Percentiles rank a stretch among this genome's conserved stretches.
These are phyloP conservation scores for Prorocentrum cordatum DNA, from an alignment of 169 alveolate species.

Conservation along the genomic window DNA sequence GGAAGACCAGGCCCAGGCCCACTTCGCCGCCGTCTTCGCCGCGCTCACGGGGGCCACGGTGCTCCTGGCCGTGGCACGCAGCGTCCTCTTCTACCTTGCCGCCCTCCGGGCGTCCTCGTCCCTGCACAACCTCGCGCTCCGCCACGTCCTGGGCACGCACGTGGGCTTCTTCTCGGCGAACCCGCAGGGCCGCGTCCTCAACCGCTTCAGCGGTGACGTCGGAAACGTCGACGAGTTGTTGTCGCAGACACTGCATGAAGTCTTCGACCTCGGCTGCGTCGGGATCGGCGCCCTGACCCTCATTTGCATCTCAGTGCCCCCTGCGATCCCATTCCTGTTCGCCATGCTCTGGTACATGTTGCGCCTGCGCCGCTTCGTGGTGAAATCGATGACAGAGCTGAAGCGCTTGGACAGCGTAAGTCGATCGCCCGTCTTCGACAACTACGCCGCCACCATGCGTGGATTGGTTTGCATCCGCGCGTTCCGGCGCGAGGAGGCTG, in stretches of 20 bases:
- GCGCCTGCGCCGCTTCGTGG: neutral
- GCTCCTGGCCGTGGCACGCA: neutral
- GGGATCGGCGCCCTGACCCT: neutral
- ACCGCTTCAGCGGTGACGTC: neutral
- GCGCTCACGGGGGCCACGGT: neutral
- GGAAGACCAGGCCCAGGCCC: no score
- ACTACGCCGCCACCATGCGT: neutral
- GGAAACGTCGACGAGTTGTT: neutral
- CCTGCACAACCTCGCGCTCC: neutral
- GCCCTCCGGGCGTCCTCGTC: neutral
- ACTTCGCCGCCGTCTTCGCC: neutral
- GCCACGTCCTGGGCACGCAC: neutral
- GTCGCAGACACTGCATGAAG: neutral
- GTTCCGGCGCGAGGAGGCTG: neutral
- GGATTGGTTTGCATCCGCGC: neutral
- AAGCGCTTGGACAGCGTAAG: neutral
- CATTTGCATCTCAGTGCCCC: neutral
- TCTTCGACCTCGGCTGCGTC: neutral
- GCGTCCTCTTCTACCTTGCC: neutral
- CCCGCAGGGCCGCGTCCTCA: neutral
- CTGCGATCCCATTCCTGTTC: neutral
- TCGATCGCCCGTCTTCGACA: neutral
- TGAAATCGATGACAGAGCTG: neutral
- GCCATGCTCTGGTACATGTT: neutral
- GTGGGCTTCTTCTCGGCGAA: neutral